These are phyloP conservation scores for Kluyveromyces sp. DNA, from an alignment of 1,139 yeast species.

Conservation along the genomic window DNA sequence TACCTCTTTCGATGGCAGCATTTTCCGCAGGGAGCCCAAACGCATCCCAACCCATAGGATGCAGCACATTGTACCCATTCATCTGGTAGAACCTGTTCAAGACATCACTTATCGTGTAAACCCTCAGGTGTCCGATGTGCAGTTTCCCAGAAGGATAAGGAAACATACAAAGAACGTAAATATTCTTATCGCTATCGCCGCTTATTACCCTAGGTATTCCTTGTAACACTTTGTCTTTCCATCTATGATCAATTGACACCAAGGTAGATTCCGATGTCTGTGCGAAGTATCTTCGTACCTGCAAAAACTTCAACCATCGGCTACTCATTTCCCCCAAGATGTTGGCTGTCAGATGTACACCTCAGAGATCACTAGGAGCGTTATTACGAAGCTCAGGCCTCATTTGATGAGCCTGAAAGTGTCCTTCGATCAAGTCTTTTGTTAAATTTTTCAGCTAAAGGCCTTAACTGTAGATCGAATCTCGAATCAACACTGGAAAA, in stretches of 20 bases:
- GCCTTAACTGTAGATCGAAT: too few species aligned
- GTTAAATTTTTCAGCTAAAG: neutral
- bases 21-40: conserved; percentile 97
- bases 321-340: neutral
- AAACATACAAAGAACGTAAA: conserved; percentile 75
- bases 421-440: too few species aligned
- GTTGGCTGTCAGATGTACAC: too few species aligned
- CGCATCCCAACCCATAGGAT: conserved; percentile 99
- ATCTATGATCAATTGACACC: conserved; percentile 22
- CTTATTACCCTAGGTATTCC: conserved; percentile 13
- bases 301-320: neutral
- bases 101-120: conserved; percentile 84
- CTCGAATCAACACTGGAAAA: too few species aligned
- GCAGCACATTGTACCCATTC: conserved; percentile 71
- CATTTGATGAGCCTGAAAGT: too few species aligned
- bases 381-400: too few species aligned
- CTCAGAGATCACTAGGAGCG: too few species aligned
- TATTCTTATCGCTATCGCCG: conserved; percentile 11
- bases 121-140: conserved; percentile 91
- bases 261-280: conserved; percentile 8
- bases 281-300: conserved; percentile 1
- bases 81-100: conserved; percentile 71
- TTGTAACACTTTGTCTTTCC: conserved; percentile 23
- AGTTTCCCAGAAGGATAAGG: conserved; percentile 93
- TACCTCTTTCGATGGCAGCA: conserved; percentile 84